These are phyloP conservation scores for Ceratocystis cacaofunesta DNA, from an alignment of 2,329 filamentous ascomycete species.

Conservation along the genomic window DNA sequence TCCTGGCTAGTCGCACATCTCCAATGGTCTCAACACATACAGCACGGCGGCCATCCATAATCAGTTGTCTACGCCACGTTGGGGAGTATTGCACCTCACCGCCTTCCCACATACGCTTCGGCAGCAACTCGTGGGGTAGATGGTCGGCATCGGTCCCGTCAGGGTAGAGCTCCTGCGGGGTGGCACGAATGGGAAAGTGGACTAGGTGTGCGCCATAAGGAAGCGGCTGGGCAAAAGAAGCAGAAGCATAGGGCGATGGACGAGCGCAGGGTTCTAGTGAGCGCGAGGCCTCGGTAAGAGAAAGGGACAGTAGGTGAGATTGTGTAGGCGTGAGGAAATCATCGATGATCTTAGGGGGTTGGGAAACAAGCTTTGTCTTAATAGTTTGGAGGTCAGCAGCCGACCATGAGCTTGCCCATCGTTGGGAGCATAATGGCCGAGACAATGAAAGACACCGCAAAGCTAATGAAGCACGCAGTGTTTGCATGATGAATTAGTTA, in stretches of 20 bases:
- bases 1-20: conserved; percentile 26
- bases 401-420: background rate
- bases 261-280: conserved; percentile 11
- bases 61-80: conserved; percentile 23
- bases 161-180: conserved; percentile 46
- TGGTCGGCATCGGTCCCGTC: conserved; percentile 80
- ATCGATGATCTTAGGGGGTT: conserved; percentile 25
- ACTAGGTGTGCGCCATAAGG: conserved; percentile 35
- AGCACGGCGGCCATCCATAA: conserved; percentile 27
- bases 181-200: conserved; percentile 65
- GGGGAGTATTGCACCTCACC: conserved; percentile 48
- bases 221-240: conserved; percentile 18
- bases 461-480: background rate
- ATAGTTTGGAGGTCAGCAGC: background rate
- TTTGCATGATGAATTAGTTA: background rate
- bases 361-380: background rate
- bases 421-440: conserved; percentile 28
- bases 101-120: conserved; percentile 76
- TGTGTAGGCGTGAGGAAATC: conserved; percentile 41
- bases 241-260: conserved; percentile 15
- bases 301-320: conserved; percentile 49
- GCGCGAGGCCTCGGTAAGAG: conserved; percentile 30
- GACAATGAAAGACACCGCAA: too few species aligned
- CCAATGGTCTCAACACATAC: conserved; percentile 34
- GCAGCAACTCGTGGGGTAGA: conserved; percentile 50